These are phyloP conservation scores for Boletus rex-veris DNA, from an alignment of 768 basidiomycete genomes.

Conservation along the genomic window DNA sequence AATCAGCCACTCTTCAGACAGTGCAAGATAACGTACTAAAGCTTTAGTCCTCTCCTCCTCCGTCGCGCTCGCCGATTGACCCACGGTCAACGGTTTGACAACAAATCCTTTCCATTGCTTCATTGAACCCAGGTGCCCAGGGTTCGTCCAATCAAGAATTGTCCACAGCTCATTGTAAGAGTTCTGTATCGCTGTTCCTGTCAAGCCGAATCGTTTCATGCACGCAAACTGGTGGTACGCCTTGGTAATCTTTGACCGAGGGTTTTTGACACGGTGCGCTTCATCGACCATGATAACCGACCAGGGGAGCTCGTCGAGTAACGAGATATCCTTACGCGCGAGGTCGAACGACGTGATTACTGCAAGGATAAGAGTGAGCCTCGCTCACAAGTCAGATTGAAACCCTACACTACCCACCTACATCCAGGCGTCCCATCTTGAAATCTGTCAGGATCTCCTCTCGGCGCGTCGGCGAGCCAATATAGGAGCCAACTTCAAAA, in stretches of 20 bases:
- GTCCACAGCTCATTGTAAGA: slow-evolving; percentile 90
- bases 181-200: slow-evolving; percentile 85
- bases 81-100: slow-evolving; percentile 58
- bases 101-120: slow-evolving; percentile 78
- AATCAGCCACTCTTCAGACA: background rate
- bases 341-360: slow-evolving; percentile 82
- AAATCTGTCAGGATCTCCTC: slow-evolving; percentile 64
- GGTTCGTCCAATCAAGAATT: slow-evolving; percentile 89
- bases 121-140: slow-evolving; percentile 66
- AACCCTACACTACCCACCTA: slow-evolving; percentile 54
- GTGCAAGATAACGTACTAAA: slow-evolving; percentile 34
- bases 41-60: slow-evolving; percentile 59
- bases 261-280: slow-evolving; percentile 87
- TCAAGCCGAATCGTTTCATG: slow-evolving; percentile 74
- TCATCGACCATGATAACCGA: slow-evolving; percentile 83
- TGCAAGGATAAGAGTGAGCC: slow-evolving; percentile 25
- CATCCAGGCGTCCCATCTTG: slow-evolving; percentile 76
- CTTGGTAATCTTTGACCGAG: slow-evolving; percentile 56
- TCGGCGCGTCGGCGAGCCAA: slow-evolving; percentile 50
- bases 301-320: slow-evolving; percentile 66
- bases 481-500: slow-evolving; percentile 81
- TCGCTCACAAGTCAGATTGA: background rate
- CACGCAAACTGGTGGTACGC: slow-evolving; percentile 73
- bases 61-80: slow-evolving; percentile 64
- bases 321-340: slow-evolving; percentile 65